phyloP scores from a whole-genome alignment of 2,329 filamentous ascomycete genomes.

The Colletotrichum neosansevieriae region DNA sequence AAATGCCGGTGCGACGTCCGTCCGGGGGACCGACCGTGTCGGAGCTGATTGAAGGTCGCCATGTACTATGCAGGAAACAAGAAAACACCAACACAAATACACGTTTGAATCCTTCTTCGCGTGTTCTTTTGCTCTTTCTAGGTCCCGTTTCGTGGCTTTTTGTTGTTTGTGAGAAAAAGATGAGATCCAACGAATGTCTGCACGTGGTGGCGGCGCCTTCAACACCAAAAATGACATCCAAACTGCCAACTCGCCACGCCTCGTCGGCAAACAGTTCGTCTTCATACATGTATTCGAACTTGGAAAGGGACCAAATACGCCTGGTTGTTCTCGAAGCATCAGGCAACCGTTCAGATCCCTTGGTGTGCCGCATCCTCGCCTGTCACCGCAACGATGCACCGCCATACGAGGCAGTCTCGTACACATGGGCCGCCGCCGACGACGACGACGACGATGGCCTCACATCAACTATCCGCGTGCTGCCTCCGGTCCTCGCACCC shows the following conservation, averaged over 20 bases:
- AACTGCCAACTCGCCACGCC: not conserved
- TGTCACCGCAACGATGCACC: not conserved
- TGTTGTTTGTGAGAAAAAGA: not conserved
- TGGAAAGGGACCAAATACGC: constrained; percentile 2
- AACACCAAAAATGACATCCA: constrained; percentile 1
- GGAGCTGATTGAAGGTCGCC: too few relatives aligned
- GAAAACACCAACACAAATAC: too few relatives aligned
- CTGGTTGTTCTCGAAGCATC: constrained; percentile 6
- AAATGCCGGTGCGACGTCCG: not conserved
- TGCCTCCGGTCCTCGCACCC: not conserved
- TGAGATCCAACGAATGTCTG: constrained; percentile 5
- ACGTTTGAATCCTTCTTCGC: not conserved
- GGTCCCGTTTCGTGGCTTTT: not conserved
- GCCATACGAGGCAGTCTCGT: constrained; percentile 20
- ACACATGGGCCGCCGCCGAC: not conserved
- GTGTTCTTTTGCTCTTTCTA: not conserved
- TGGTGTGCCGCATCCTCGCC: constrained; percentile 12
- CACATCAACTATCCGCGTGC: not conserved
- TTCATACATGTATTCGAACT: not conserved
- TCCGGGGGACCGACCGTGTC: too few relatives aligned
- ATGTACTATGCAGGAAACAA: too few relatives aligned
- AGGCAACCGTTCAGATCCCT: not conserved
- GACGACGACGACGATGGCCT: not conserved
- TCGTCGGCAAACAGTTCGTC: not conserved
- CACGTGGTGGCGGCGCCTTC: not conserved